phyloP scores from a whole-genome alignment of 164 flowering plant genomes.

The Vitis rotundifolia region DNA sequence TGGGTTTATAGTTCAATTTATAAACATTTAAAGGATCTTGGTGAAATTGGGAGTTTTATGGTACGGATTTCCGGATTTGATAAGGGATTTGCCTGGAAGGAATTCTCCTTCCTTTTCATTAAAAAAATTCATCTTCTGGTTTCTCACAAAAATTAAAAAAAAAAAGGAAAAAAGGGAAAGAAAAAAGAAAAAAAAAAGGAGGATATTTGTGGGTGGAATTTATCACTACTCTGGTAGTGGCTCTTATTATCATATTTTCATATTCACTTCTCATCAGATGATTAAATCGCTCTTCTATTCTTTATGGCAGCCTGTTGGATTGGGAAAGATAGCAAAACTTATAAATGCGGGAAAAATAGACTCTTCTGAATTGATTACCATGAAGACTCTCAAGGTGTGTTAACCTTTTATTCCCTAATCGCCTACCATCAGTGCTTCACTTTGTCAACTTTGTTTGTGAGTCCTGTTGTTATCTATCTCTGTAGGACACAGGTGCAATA shows the following conservation, averaged over 20 bases:
- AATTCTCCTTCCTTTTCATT: too few relatives aligned
- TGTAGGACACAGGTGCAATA: conserved; percentile 80
- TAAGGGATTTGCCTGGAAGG: too few relatives aligned
- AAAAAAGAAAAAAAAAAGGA: too few relatives aligned
- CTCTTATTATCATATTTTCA: background rate
- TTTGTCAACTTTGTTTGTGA: conserved; percentile 2
- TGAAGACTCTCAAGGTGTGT: conserved; percentile 93
- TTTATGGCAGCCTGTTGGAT: conserved; percentile 74
- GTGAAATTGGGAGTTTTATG: too few relatives aligned
- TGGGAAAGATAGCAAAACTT: conserved; percentile 95
- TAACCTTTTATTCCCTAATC: conserved; percentile 1
- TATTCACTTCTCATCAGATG: background rate
- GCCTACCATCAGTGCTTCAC: background rate
- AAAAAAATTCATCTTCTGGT: too few relatives aligned
- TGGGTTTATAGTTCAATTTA: too few relatives aligned
- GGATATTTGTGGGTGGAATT: too few relatives aligned
- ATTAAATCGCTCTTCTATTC: conserved; percentile 1
- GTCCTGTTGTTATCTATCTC: background rate
- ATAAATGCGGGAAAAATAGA: conserved; percentile 93
- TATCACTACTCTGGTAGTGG: too few relatives aligned
- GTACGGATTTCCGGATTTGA: too few relatives aligned
- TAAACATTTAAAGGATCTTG: too few relatives aligned
- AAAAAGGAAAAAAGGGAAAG: too few relatives aligned
- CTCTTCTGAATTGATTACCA: conserved; percentile 90
- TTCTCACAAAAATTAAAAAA: too few relatives aligned